Evolutionary conservation across 2,329 filamentous ascomycete species (phyloP).

Genomic region (Cercospora canescens): DNA sequence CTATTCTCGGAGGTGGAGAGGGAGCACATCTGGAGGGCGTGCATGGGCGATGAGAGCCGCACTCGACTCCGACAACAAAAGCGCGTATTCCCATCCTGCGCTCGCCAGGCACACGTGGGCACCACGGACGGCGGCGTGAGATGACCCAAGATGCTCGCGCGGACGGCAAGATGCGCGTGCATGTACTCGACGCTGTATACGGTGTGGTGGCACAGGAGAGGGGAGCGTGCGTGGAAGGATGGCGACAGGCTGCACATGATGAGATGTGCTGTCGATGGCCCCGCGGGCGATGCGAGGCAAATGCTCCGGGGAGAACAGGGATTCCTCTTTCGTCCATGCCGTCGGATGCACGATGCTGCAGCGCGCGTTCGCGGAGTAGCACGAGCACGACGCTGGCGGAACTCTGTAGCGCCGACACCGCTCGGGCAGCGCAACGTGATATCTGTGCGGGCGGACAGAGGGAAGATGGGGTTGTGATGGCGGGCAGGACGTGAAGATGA

Average conservation of each 20-base stretch:
- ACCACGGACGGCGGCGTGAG: neutral
- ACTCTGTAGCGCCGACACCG: neutral
- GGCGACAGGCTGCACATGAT: neutral
- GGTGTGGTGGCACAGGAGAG: slow-evolving; percentile 5
- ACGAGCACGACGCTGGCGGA: neutral
- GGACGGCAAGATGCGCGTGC: neutral
- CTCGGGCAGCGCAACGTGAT: neutral
- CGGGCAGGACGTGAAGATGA: neutral
- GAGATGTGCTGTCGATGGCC: neutral
- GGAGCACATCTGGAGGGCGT: neutral
- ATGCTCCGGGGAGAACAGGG: neutral
- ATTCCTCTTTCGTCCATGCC: slow-evolving; percentile 3
- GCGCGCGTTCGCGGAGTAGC: neutral
- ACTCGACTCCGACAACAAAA: neutral
- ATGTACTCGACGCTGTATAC: neutral
- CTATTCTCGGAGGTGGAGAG: neutral
- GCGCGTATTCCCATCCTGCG: neutral
- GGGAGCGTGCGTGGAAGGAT: slow-evolving; percentile 6
- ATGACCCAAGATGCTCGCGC: neutral
- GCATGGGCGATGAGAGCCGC: neutral
- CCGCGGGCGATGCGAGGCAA: slow-evolving; percentile 4
- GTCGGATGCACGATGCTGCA: neutral
- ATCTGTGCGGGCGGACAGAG: neutral
- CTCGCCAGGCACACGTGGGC: slow-evolving; percentile 1
- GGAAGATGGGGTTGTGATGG: neutral